Evolutionary conservation across 495 filamentous ascomycete genomes (phyloP).

Genomic region (Daldinia grandis): DNA sequence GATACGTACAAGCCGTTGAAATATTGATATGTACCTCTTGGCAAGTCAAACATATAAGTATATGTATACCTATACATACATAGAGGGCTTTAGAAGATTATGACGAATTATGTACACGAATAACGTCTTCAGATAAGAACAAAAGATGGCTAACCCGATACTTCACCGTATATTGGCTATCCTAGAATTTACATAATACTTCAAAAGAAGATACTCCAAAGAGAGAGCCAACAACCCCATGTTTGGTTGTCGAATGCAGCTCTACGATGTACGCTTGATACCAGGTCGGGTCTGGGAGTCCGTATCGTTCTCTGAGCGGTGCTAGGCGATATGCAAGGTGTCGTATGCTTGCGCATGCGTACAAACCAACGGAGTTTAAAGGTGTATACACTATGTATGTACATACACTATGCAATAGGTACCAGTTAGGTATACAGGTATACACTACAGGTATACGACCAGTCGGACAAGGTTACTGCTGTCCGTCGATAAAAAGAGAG

Average conservation of each 20-base stretch:
- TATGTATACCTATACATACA: neutral
- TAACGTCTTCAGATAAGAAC: slow-evolving; percentile 2
- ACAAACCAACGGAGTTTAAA: slow-evolving; percentile 40
- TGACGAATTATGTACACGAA: slow-evolving; percentile 25
- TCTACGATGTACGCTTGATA: neutral
- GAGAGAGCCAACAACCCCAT: slow-evolving; percentile 21
- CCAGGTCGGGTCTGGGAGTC: slow-evolving; percentile 37
- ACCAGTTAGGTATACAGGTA: slow-evolving; percentile 27
- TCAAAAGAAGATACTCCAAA: neutral
- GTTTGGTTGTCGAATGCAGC: slow-evolving; percentile 28
- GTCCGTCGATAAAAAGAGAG: slow-evolving; percentile 21
- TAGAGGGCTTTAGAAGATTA: slow-evolving; percentile 6
- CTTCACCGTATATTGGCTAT: slow-evolving; percentile 16
- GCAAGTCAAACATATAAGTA: no score
- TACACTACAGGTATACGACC: slow-evolving; percentile 33
- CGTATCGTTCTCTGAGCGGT: slow-evolving; percentile 37
- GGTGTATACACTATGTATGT: slow-evolving; percentile 25
- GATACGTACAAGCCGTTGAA: neutral
- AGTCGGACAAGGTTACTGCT: slow-evolving; percentile 40
- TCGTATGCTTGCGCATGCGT: slow-evolving; percentile 42
- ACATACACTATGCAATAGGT: slow-evolving; percentile 16
- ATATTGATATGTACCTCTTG: neutral
- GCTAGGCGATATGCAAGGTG: slow-evolving; percentile 45
- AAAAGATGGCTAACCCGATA: slow-evolving; percentile 3
- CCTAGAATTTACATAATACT: slow-evolving; percentile 18